Evolutionary conservation across 202 grass and related monocot genomes (phyloP).

Genomic region (Panicum hallii): DNA sequence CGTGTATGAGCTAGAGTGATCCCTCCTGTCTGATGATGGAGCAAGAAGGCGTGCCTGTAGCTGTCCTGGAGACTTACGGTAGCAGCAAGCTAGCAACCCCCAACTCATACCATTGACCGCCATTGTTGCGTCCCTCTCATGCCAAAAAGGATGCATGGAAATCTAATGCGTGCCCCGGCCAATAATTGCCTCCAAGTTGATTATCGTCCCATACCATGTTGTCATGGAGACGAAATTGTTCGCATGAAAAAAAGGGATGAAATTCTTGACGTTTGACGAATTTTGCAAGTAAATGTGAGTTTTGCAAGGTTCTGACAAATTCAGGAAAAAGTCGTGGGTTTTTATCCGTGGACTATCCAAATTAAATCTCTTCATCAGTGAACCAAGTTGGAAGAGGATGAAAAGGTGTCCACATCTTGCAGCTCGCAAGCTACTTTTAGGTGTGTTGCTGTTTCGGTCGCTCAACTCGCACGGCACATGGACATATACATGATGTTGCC

Average conservation of each 20-base stretch:
- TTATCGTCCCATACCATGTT: neutral
- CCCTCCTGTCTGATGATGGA: neutral
- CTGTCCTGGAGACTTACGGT: neutral
- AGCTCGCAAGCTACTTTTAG: neutral
- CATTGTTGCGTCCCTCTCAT: constrained; percentile 17
- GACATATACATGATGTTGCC: neutral
- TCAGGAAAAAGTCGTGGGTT: too few species aligned
- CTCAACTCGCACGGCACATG: neutral
- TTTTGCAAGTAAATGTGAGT: neutral
- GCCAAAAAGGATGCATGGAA: neutral
- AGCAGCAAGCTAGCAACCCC: neutral
- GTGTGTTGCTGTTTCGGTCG: neutral
- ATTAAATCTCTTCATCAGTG: neutral
- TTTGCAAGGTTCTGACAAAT: neutral
- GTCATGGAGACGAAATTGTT: neutral
- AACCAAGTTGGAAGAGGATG: neutral
- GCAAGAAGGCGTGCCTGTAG: constrained; percentile 23
- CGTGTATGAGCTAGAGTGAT: neutral
- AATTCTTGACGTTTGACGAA: too few species aligned
- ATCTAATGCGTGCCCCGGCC: neutral
- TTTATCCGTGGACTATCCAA: neutral
- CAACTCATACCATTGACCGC: constrained; percentile 6
- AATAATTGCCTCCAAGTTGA: neutral
- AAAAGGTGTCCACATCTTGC: neutral
- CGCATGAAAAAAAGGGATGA: neutral